Evolutionary conservation across 164 flowering plant species (phyloP), one percentile per base, ranked within the genome.

Genomic region (Tetrastigma voinierianum): DNA sequence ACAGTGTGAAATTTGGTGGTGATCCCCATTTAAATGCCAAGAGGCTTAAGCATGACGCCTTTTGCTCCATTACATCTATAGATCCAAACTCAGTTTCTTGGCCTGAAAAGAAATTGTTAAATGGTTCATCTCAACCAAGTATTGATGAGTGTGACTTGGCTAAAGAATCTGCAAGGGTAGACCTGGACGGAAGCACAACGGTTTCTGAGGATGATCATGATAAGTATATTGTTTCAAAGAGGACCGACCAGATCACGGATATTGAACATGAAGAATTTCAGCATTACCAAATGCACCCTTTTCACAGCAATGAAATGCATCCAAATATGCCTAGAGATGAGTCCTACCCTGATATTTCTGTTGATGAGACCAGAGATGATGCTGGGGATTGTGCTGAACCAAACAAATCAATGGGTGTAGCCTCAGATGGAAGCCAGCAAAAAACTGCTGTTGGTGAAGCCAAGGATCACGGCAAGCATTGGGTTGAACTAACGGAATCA

Each of bases 21-120:
- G 72, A 72, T 68, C 44, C 40, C 24, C 57, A 54, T 62, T 17
- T 25, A 24, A 57, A 71, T 67, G n/a, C 62, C 15, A 83, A 76
- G 67, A 81, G 70, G 71, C 40, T 52, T 48, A 84, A 70, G 71
- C 70, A 59, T 3, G 54, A 63, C 58, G 44, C 61, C 4, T 23
- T 61, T 25, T 13, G 5, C 57, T 57, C 4, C 18, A n/a, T n/a
- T 48, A 56, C 40, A 40, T 47, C 67, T 65, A 3, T 65, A 2
- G 72, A n/a, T 66, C 66, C 61, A 58, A 59, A 56, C 32, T 56
- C 47, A 19, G 61, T 53, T 67, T 43, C 75, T 25, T 14, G 19
- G 12, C 53, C 2, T 43, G 65, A n/a, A 59, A 51, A 62, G 16
- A 71, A 65, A 62, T 10, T 12, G 14, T 44, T 56, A 20, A 78